Conservation (phyloP, 116 monocot species). For the Iris pallida region DNA sequence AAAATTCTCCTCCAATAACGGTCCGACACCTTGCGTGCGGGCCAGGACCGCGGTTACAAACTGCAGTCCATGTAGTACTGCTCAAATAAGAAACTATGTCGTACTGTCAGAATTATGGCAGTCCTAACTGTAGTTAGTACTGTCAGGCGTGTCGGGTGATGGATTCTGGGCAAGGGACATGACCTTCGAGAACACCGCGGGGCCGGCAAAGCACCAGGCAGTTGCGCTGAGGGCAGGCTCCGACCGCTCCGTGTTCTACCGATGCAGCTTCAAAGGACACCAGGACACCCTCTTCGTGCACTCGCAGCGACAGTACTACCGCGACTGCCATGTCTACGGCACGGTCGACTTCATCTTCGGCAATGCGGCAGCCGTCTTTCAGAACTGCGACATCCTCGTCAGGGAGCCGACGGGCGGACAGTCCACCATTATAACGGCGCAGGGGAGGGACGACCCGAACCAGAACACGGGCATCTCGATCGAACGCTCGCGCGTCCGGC, state of each 20-base stretch:
- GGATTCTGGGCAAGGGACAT: conserved; percentile 16
- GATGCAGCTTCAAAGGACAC: conserved; percentile 37
- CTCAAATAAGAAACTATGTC: too few species aligned
- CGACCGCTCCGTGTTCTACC: conserved; percentile 20
- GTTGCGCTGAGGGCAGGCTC: conserved; percentile 34
- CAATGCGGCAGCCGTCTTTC: conserved; percentile 32
- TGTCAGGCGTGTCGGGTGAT: conserved; percentile 10
- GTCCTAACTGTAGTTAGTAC: too few species aligned
- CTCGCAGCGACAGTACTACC: conserved; percentile 33
- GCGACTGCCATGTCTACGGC: conserved; percentile 35
- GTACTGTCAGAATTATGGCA: too few species aligned
- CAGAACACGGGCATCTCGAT: conserved; percentile 41
- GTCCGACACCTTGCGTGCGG: too few species aligned
- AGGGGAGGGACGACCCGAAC: conserved; percentile 29
- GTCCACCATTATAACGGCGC: conserved; percentile 37
- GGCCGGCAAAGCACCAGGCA: conserved; percentile 49
- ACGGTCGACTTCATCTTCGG: conserved; percentile 56
- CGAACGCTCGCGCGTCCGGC: conserved; percentile 23
- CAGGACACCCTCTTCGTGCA: conserved; percentile 39
- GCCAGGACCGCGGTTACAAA: too few species aligned
- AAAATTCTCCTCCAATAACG: too few species aligned
- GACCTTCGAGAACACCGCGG: conserved; percentile 25
- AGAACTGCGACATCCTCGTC: conserved; percentile 36
- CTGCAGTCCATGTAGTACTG: too few species aligned
- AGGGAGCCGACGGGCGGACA: conserved; percentile 23